Conservation (phyloP, 1,139 yeast genomes). For the Zhuliangozyma blackwelliae region DNA sequence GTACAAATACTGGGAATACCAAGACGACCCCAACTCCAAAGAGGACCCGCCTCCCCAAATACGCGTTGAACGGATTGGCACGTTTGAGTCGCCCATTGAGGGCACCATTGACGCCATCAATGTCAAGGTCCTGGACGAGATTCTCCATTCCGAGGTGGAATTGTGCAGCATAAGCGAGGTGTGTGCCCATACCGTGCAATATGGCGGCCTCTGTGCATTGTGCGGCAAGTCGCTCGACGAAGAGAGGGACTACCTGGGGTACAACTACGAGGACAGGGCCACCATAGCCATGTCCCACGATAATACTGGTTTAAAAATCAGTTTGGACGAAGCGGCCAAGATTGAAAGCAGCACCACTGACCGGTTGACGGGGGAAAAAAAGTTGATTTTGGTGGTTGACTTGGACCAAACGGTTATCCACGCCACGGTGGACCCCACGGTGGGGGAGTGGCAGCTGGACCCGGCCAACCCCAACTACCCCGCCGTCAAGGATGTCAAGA, state of each 20-base stretch:
- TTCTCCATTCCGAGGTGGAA: constrained; percentile 45
- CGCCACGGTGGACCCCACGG: constrained; percentile 96
- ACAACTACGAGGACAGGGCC: constrained; percentile 69
- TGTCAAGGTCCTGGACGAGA: constrained; percentile 56
- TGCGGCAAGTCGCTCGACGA: constrained; percentile 88
- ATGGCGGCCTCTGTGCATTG: constrained; percentile 90
- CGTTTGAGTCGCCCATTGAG: constrained; percentile 79
- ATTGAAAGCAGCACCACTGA: constrained; percentile 68
- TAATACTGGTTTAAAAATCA: constrained; percentile 78
- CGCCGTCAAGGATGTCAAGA: constrained; percentile 74
- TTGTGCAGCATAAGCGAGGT: constrained; percentile 68
- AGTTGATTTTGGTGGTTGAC: constrained; percentile 88
- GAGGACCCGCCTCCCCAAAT: constrained; percentile 42
- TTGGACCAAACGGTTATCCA: constrained; percentile 96
- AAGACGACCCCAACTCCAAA: constrained; percentile 52
- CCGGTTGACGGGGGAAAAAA: constrained; percentile 57
- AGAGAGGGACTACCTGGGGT: constrained; percentile 75
- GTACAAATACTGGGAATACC: constrained; percentile 66
- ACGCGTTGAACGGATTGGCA: constrained; percentile 58
- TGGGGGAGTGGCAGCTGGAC: constrained; percentile 93
- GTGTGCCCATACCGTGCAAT: constrained; percentile 92
- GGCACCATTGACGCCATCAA: constrained; percentile 57
- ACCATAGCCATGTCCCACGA: constrained; percentile 90
- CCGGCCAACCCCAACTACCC: constrained; percentile 80
- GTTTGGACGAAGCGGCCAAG: constrained; percentile 79